phyloP scores from a whole-genome alignment of 1,139 yeast species.

The Taphrina confusa region DNA sequence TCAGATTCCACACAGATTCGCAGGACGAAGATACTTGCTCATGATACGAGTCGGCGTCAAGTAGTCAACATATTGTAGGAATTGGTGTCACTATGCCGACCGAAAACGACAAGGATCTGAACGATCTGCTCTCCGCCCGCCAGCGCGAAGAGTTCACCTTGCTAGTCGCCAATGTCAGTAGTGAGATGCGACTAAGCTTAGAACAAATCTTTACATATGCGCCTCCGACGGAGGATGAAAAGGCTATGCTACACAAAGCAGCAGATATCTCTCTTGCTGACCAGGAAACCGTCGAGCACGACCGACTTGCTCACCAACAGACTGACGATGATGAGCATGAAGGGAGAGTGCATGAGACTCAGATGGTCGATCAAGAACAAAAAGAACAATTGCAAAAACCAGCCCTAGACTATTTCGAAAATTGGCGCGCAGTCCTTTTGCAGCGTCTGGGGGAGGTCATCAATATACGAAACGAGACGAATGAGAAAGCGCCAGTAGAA shows the following conservation, averaged over 20 bases:
- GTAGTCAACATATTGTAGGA: too few species aligned
- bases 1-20: too few species aligned
- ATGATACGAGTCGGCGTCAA: too few species aligned
- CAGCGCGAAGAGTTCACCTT: slow-evolving; percentile 27
- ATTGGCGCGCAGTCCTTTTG: slow-evolving; percentile 28
- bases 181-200: slow-evolving; percentile 15
- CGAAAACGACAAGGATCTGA: slow-evolving; percentile 27
- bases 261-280: slow-evolving; percentile 8
- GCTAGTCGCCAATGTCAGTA: slow-evolving; percentile 25
- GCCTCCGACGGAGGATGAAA: slow-evolving; percentile 25
- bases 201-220: slow-evolving; percentile 9
- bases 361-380: not conserved
- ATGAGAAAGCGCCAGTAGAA: not conserved
- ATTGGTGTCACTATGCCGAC: slow-evolving; percentile 24
- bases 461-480: slow-evolving; percentile 3
- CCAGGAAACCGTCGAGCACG: not conserved
- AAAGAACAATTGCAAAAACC: slow-evolving; percentile 21
- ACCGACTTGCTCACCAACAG: not conserved
- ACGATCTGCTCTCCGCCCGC: slow-evolving; percentile 24
- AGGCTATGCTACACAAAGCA: slow-evolving; percentile 4
- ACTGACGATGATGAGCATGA: not conserved
- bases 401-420: slow-evolving; percentile 18
- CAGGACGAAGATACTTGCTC: too few species aligned
- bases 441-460: slow-evolving; percentile 32
- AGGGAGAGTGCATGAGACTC: not conserved